Percentiles rank a stretch among this genome's conserved stretches.
phyloP scores from a whole-genome alignment of 1,284 basidiomycete genomes.

The Phylloboletellus chloephorus region DNA sequence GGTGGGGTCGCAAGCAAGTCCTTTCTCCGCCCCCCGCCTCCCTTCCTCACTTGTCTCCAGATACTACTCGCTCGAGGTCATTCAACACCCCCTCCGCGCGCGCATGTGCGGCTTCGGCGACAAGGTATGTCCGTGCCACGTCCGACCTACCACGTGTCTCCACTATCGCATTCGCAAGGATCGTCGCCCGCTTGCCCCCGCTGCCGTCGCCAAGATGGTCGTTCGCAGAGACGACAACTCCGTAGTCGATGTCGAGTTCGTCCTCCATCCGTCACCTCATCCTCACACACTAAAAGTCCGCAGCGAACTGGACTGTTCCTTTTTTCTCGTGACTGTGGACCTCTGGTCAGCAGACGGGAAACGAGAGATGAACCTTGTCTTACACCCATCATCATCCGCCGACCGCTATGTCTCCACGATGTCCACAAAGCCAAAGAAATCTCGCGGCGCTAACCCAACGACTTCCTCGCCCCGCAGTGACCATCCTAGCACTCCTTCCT shows the following conservation, averaged over 20 bases:
- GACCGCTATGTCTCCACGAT: slow-evolving; percentile 63
- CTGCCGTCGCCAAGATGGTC: slow-evolving; percentile 79
- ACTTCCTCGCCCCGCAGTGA: slow-evolving; percentile 35
- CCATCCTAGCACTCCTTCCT: slow-evolving; percentile 35
- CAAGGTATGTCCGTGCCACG: slow-evolving; percentile 53
- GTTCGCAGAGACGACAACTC: slow-evolving; percentile 64
- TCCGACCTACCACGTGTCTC: slow-evolving; percentile 8
- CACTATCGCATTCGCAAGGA: slow-evolving; percentile 49
- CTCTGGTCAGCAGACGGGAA: slow-evolving; percentile 79
- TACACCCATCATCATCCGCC: slow-evolving; percentile 68
- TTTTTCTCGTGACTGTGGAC: slow-evolving; percentile 85
- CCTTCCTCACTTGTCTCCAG: slow-evolving; percentile 35
- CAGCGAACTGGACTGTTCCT: slow-evolving; percentile 80
- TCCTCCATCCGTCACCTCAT: slow-evolving; percentile 14
- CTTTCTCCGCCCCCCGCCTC: slow-evolving; percentile 22
- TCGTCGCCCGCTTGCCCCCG: slow-evolving; percentile 83
- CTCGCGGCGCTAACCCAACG: slow-evolving; percentile 37
- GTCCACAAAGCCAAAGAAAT: slow-evolving; percentile 47
- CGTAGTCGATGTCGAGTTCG: slow-evolving; percentile 73
- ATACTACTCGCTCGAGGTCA: slow-evolving; percentile 75
- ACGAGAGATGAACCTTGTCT: slow-evolving; percentile 79
- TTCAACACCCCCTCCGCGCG: slow-evolving; percentile 83
- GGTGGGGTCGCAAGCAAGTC: slow-evolving; percentile 52
- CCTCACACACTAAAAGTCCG: slow-evolving; percentile 16
- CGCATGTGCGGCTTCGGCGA: slow-evolving; percentile 94